Evolutionary conservation across 2,329 filamentous ascomycete species (phyloP).

Genomic region (Microsporum canis): DNA sequence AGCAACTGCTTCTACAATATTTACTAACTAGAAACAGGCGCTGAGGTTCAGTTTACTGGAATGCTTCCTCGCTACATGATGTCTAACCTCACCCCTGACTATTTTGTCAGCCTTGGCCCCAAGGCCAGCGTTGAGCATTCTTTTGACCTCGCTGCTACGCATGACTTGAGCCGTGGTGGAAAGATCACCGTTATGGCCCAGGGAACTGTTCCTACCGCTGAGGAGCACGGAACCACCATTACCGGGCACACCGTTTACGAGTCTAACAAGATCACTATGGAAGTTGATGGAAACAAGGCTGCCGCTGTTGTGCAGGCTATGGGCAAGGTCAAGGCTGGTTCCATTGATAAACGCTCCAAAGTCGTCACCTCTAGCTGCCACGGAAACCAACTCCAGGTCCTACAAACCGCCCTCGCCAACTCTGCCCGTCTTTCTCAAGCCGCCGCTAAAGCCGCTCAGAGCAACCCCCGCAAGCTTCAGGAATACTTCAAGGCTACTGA

Average conservation of each 20-base stretch:
- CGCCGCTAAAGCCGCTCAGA: slow-evolving; percentile 40
- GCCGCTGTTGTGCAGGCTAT: slow-evolving; percentile 40
- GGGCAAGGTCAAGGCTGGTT: slow-evolving; percentile 10
- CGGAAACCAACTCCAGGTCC: slow-evolving; percentile 35
- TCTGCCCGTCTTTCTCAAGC: slow-evolving; percentile 44
- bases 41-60: slow-evolving; percentile 9
- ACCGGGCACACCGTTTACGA: slow-evolving; percentile 45
- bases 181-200: slow-evolving; percentile 4
- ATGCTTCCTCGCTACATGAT: not conserved
- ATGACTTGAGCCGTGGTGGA: slow-evolving; percentile 8
- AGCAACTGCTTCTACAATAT: no score
- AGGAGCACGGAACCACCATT: slow-evolving; percentile 37
- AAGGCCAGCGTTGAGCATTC: slow-evolving; percentile 5
- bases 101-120: slow-evolving; percentile 6
- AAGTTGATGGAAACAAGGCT: slow-evolving; percentile 47
- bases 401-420: slow-evolving; percentile 41
- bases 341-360: slow-evolving; percentile 11
- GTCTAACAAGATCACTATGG: slow-evolving; percentile 48
- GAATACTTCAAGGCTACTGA: slow-evolving; percentile 56
- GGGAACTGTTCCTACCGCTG: slow-evolving; percentile 6
- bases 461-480: slow-evolving; percentile 33
- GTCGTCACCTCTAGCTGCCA: slow-evolving; percentile 42
- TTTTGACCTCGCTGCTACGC: slow-evolving; percentile 10
- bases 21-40: not conserved
- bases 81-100: slow-evolving; percentile 1